phyloP scores from a whole-genome alignment of 1,139 yeast genomes.

The Nakaseomyces glabratus region DNA sequence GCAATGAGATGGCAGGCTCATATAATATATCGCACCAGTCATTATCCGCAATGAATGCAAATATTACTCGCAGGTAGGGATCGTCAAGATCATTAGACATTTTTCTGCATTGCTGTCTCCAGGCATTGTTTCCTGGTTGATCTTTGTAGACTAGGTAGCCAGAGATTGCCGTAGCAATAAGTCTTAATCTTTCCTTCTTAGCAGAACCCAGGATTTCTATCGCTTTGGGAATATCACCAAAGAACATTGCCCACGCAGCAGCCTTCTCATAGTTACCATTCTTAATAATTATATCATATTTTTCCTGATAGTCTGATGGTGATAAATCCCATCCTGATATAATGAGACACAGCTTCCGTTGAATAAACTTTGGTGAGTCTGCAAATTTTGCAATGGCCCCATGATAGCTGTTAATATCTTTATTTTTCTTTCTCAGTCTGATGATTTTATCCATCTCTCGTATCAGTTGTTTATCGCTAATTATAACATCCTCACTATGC shows the following conservation, averaged over 20 bases:
- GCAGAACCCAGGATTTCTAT: constrained; percentile 55
- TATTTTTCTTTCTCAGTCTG: constrained; percentile 24
- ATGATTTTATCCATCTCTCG: constrained; percentile 37
- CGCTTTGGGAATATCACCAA: constrained; percentile 77
- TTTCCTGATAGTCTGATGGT: constrained; percentile 63
- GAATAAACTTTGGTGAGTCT: constrained; percentile 41
- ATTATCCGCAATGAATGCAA: constrained; percentile 88
- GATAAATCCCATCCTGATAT: constrained; percentile 92
- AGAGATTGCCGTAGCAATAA: constrained; percentile 91
- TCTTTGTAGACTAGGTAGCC: constrained; percentile 77
- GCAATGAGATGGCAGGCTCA: constrained; percentile 76
- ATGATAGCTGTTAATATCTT: constrained; percentile 17
- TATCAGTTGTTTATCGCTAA: constrained; percentile 39
- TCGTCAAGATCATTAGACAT: constrained; percentile 81
- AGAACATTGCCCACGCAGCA: constrained; percentile 97
- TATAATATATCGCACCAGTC: constrained; percentile 96
- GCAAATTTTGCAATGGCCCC: constrained; percentile 16
- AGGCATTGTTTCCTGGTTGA: constrained; percentile 56
- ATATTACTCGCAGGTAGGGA: constrained; percentile 84
- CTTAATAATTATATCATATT: constrained; percentile 47
- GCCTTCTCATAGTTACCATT: constrained; percentile 74
- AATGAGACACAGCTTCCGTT: constrained; percentile 69
- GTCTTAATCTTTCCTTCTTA: constrained; percentile 41
- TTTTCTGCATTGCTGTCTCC: constrained; percentile 88
- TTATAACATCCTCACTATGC: constrained; percentile 32